These are phyloP conservation scores for Saccharomyces hybrid DNA, from an alignment of 1,139 yeast genomes.

Conservation along the genomic window DNA sequence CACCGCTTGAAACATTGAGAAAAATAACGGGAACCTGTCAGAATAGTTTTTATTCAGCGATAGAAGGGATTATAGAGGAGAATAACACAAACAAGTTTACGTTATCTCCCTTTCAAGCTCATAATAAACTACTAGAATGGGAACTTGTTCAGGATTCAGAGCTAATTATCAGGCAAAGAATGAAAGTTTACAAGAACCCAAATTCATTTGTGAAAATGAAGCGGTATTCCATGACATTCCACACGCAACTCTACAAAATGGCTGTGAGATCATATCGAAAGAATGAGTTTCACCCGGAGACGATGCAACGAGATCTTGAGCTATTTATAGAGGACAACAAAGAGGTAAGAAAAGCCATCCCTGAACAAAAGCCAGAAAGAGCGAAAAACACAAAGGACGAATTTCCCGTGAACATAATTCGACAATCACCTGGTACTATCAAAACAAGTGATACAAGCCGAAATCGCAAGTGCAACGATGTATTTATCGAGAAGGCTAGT, in stretches of 20 bases:
- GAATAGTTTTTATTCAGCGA: slow-evolving; percentile 12
- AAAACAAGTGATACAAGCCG: not conserved
- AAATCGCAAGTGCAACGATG: not conserved
- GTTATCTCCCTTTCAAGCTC: slow-evolving; percentile 16
- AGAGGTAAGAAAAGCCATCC: slow-evolving; percentile 1
- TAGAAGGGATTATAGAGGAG: slow-evolving; percentile 20
- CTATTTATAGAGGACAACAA: slow-evolving; percentile 9
- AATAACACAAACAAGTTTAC: slow-evolving; percentile 12
- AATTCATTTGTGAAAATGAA: slow-evolving; percentile 19
- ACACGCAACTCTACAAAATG: slow-evolving; percentile 18
- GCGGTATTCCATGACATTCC: slow-evolving; percentile 18
- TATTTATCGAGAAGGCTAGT: not conserved
- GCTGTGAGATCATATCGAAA: slow-evolving; percentile 16
- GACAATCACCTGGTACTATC: not conserved
- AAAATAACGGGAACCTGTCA: slow-evolving; percentile 32
- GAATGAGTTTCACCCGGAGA: slow-evolving; percentile 7
- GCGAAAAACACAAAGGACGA: not conserved
- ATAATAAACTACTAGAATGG: slow-evolving; percentile 53
- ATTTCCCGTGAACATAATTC: not conserved
- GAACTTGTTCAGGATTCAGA: slow-evolving; percentile 67
- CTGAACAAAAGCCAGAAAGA: not conserved
- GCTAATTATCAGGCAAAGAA: slow-evolving; percentile 47
- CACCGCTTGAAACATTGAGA: slow-evolving; percentile 59
- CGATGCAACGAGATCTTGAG: slow-evolving; percentile 15
- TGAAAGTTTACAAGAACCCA: slow-evolving; percentile 16